Conservation (phyloP, 1,139 yeast genomes). For the Geotrichum australiense region DNA sequence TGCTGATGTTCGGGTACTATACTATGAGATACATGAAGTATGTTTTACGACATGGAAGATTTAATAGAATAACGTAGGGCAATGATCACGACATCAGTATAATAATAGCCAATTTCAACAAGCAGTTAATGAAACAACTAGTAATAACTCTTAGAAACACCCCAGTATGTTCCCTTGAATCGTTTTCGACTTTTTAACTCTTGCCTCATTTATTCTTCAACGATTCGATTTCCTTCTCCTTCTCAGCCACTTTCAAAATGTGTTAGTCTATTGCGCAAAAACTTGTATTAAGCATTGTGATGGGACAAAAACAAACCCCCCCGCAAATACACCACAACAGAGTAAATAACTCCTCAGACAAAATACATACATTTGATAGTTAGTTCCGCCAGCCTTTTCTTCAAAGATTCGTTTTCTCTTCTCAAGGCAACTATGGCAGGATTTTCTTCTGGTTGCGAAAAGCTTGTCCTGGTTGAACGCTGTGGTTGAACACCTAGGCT, state of each 20-base stretch:
- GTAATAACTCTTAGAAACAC: no score
- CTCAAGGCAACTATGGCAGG: constrained; percentile 23
- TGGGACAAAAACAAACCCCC: not conserved
- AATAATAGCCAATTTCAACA: no score
- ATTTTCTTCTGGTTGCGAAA: constrained; percentile 24
- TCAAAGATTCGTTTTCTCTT: constrained; percentile 32
- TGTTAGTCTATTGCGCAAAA: not conserved
- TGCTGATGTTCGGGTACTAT: no score
- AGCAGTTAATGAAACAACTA: no score
- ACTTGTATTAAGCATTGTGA: not conserved
- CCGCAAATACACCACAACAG: no score
- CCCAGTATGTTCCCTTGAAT: no score
- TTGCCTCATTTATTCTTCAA: constrained; percentile 2
- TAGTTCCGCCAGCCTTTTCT: constrained; percentile 31
- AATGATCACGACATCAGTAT: no score
- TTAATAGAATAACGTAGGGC: no score
- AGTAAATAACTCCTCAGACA: no score
- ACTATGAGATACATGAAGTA: no score
- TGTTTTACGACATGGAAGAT: no score
- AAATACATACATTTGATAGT: constrained; percentile 23
- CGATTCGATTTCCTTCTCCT: constrained; percentile 12
- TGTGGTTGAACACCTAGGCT: constrained; percentile 4
- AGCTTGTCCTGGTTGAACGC: constrained; percentile 19
- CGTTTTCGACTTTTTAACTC: no score
- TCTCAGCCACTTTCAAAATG: constrained; percentile 7